Evolutionary conservation across 192 early-diverging fungal species (phyloP).

Genomic region (Obelidium mucronatum): DNA sequence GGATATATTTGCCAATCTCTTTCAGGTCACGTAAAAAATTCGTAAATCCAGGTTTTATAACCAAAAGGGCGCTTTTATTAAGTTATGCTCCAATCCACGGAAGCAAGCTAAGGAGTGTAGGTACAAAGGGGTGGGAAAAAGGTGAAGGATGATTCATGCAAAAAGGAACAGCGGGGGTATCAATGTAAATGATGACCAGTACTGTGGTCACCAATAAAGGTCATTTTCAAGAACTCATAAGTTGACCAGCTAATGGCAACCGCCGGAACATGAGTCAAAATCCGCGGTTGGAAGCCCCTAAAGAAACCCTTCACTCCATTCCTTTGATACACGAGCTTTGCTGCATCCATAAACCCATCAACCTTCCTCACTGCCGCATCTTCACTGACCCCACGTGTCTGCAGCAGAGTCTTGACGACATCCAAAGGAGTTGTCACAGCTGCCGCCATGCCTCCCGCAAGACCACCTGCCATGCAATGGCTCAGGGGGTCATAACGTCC

Average conservation of each 20-base stretch:
- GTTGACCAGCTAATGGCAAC: conserved; percentile 96
- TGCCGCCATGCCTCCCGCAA: conserved; percentile 89
- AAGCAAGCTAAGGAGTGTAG: too few species aligned
- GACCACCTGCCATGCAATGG: conserved; percentile 84
- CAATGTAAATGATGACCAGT: background rate
- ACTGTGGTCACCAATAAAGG: conserved; percentile 8
- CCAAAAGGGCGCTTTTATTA: too few species aligned
- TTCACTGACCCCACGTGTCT: conserved; percentile 82
- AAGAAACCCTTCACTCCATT: conserved; percentile 82
- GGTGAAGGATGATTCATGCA: background rate
- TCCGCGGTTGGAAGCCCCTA: conserved; percentile 73
- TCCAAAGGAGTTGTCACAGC: conserved; percentile 92
- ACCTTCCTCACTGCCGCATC: conserved; percentile 78
- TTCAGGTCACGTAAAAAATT: too few species aligned
- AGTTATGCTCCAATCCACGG: too few species aligned
- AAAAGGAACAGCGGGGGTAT: background rate
- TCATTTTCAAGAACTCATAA: conserved; percentile 25
- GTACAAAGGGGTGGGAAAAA: too few species aligned
- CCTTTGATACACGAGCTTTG: conserved; percentile 69
- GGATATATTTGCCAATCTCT: too few species aligned
- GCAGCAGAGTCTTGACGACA: conserved; percentile 92
- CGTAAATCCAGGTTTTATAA: too few species aligned
- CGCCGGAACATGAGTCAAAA: conserved; percentile 91
- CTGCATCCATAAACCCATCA: conserved; percentile 73
- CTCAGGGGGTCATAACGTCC: conserved; percentile 85